Evolutionary conservation across 2,329 filamentous ascomycete genomes (phyloP), one percentile per base, ranked within the genome.

Genomic region (Chaetomium strumarium): DNA sequence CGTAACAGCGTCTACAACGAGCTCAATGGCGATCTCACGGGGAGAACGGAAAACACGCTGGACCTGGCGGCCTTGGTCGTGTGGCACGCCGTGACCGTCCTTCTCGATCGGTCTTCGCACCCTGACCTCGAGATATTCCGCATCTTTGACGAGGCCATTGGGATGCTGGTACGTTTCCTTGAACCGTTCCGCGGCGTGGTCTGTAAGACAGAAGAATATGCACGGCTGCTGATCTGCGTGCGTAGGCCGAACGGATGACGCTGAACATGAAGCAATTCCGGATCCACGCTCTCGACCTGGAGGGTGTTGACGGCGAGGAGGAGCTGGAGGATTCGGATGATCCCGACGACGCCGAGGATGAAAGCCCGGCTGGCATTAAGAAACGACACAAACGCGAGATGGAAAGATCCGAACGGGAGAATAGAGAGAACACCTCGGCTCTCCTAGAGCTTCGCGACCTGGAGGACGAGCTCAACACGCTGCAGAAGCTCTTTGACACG

Each of bases 71-170:
- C 80, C 0, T 70, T 85, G n/a, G 73, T 82, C 1, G 77, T 79
- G 1, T 67, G 82, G 2, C 81, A 85, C 56, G 80, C 82, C 1
- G 75, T 83, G 3, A 84, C 77, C 1, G 80, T 84, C 0, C 69
- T 85, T 1, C 69, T 85, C 0, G 81, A 85, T 24, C 70, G 77
- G 24, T 74, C 79, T 0, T 77, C 79, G 0, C 79, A 85, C 58
- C 78, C 77, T 0, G 79, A 85, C 43, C 67, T 85, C 0, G 80
- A 85, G 53, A 72, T 85, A 0, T 82, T 85, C 53, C 75, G 81
- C 2, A 81, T 85, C 1, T 85, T 85, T 43, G 81, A 84, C 58
- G 82, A 85, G 55, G 82, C 81, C 5, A 81, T 85, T 31, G 82
- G 80, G 12, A 77, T 84, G 19, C 61, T 85, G 56, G 81, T 83